Percentiles rank a stretch among this genome's conserved stretches.
Evolutionary conservation across 768 basidiomycete genomes (phyloP).

Genomic region (Trametes villosa): DNA sequence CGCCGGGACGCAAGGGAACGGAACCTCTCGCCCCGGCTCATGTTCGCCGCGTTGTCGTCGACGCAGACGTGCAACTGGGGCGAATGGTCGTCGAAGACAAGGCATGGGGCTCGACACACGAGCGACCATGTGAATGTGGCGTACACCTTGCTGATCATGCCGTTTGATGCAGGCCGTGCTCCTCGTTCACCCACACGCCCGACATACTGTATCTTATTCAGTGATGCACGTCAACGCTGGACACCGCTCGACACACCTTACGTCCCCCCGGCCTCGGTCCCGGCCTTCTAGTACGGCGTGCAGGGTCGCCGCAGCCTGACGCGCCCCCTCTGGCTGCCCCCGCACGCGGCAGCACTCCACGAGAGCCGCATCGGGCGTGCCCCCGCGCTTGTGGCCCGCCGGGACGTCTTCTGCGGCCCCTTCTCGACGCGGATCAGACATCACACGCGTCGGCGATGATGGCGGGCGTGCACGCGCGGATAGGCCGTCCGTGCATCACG

Average conservation of each 20-base stretch:
- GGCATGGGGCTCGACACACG: no score
- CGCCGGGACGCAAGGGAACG: no score
- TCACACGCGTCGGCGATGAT: neutral
- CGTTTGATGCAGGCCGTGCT: neutral
- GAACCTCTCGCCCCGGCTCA: no score
- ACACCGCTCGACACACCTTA: neutral
- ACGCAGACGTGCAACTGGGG: no score
- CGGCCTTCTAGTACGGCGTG: neutral
- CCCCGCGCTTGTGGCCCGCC: no score
- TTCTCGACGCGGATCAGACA: neutral
- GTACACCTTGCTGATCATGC: neutral
- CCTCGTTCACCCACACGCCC: neutral
- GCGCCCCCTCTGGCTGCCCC: no score
- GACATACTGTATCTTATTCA: neutral
- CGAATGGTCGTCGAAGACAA: no score
- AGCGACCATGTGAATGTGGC: no score
- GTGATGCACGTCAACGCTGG: neutral
- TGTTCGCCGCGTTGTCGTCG: neutral
- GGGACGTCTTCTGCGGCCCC: neutral
- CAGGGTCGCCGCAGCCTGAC: neutral
- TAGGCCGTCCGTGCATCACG: conserved; percentile 8
- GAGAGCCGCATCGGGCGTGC: no score
- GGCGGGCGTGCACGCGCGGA: neutral
- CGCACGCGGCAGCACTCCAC: no score
- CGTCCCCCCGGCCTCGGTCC: neutral